Percentiles rank a stretch among this genome's conserved stretches.
Evolutionary conservation across 2,329 filamentous ascomycete genomes (phyloP).

Genomic region (Neocucurbitaria cava): DNA sequence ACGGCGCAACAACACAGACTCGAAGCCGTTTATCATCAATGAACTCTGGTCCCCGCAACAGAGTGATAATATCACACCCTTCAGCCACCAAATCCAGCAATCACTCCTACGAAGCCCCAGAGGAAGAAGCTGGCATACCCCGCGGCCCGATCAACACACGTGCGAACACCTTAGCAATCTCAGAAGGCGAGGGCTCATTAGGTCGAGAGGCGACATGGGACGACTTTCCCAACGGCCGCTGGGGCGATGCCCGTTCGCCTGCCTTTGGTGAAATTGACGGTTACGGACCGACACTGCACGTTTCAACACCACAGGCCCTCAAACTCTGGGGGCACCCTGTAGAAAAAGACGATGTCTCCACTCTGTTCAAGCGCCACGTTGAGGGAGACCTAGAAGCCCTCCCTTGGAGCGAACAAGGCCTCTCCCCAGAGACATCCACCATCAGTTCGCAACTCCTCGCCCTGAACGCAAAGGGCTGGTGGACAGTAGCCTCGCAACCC

Average conservation of each 20-base stretch:
- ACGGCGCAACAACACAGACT: constrained; percentile 35
- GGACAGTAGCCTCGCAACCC: constrained; percentile 95
- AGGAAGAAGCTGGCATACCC: constrained; percentile 78
- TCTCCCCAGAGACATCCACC: constrained; percentile 80
- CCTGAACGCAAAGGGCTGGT: constrained; percentile 87
- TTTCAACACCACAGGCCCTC: constrained; percentile 83
- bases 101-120: constrained; percentile 68
- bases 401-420: constrained; percentile 91
- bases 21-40: constrained; percentile 75
- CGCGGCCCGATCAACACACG: constrained; percentile 75
- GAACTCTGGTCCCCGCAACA: constrained; percentile 85
- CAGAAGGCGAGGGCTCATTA: constrained; percentile 87
- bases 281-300: constrained; percentile 95
- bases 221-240: constrained; percentile 95
- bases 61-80: constrained; percentile 77
- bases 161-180: constrained; percentile 88
- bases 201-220: constrained; percentile 98
- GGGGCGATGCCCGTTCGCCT: constrained; percentile 84
- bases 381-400: constrained; percentile 80
- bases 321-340: constrained; percentile 84
- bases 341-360: constrained; percentile 73
- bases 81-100: constrained; percentile 62
- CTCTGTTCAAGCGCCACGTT: constrained; percentile 82
- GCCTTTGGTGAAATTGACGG: constrained; percentile 97
- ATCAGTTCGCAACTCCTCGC: constrained; percentile 78